Base-by-base conservation (phyloP, 2,329 filamentous ascomycete species). In the Nigrograna mackinnonii region DNA sequence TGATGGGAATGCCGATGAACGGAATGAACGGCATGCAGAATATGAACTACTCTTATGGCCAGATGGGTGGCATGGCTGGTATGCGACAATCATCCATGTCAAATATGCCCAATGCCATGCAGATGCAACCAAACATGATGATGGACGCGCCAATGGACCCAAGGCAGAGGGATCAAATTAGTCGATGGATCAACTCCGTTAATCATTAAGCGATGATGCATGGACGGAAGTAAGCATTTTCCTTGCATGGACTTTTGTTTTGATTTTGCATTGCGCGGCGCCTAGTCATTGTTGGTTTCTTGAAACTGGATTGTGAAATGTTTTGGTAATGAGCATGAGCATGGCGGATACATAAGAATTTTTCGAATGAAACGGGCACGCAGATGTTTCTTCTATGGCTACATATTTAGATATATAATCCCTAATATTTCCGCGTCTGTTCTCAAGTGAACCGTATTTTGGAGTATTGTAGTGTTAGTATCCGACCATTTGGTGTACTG, bases 131-230 rank as follows among this genome's bases (percentile, higher is more conserved):
- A 16, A 20, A 7, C 12, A 36, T 36, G 34, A 54, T 50, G 52
- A 53, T 60, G 52, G 48, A 49, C 24, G 51, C 44, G 34, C 53
- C 54, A 2, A 67, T 78, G 58, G 72, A 79, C 57, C 66, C 72
- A 4, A 69, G 69, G 39, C 78, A 81, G 56, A 69, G 78, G 40
- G 79, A 77, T 44, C 68, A 78, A 44, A 82, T 84, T 64, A 79
- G 84, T 67, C 77, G 74, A 22, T 84, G 81, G 81, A 74, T 80
- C 56, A 36, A 17, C 16, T 17, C 18, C 11, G 34, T 36, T 17
- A 33, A 17, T 17, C 18, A 33, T 9, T 9, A n/a, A 9, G 24
- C 33, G 3, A 14, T 41, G 16, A 28, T 28, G 20, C 38, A 41
- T 38, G 37, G 33, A 38, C 22, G 12, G 17, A 13, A n/a, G 16